Percentiles rank a stretch among this genome's conserved stretches.
phyloP scores from a whole-genome alignment of 345 rosid species.

The Punica granatum region DNA sequence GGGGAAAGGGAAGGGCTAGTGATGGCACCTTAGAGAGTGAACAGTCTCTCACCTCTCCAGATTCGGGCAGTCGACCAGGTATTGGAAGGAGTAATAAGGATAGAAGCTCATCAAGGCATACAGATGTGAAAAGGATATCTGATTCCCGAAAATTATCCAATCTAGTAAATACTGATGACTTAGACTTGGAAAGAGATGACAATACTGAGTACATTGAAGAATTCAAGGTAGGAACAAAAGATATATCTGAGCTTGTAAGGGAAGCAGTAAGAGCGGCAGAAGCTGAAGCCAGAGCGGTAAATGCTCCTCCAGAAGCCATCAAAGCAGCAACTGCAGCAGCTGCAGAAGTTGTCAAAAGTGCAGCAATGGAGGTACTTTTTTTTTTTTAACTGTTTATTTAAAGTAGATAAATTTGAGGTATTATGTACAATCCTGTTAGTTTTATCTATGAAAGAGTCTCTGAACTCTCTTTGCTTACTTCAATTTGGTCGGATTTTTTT shows the following conservation, averaged over 20 bases:
- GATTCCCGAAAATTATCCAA: constrained; percentile 42
- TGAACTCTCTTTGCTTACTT: neutral
- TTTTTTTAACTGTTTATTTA: neutral
- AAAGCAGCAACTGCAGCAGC: constrained; percentile 94
- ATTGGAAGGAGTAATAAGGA: constrained; percentile 43
- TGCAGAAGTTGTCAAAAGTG: constrained; percentile 92
- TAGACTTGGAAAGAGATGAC: constrained; percentile 55
- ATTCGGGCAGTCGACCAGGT: constrained; percentile 49
- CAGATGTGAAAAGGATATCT: constrained; percentile 41
- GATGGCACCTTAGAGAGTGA: constrained; percentile 57
- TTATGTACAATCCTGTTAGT: neutral
- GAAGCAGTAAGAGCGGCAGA: constrained; percentile 91
- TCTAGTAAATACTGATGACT: constrained; percentile 32
- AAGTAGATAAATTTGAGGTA: constrained; percentile 32
- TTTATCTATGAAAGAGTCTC: neutral
- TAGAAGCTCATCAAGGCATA: constrained; percentile 33
- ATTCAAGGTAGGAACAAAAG: constrained; percentile 72
- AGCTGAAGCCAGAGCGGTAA: constrained; percentile 89
- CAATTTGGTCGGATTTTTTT: constrained; percentile 7
- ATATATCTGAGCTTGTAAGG: constrained; percentile 69
- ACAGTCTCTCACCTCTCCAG: constrained; percentile 51
- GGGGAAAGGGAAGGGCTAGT: constrained; percentile 60
- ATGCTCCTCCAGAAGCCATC: constrained; percentile 77
- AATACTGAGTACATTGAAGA: constrained; percentile 67
- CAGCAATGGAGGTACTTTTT: constrained; percentile 67